Percentiles rank a stretch among this genome's conserved stretches.
Evolutionary conservation across 164 flowering plant species (phyloP).

Genomic region (Cinnamomum chago): DNA sequence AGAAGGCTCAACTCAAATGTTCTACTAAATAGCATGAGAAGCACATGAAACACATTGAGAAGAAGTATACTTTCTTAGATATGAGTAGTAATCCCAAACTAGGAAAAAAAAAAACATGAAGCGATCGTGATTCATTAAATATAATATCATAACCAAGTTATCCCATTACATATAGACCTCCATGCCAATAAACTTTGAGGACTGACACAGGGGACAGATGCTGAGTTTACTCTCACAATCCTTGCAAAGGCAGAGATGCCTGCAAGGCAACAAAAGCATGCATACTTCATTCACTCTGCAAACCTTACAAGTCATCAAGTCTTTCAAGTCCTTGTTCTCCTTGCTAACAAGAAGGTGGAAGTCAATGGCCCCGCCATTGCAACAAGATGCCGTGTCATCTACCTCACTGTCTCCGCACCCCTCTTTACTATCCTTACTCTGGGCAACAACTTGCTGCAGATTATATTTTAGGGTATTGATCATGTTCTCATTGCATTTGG

Average conservation of each 20-base stretch:
- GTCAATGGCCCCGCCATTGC: constrained; percentile 58
- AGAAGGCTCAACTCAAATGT: too few relatives aligned
- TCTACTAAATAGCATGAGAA: neutral
- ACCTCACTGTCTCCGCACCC: constrained; percentile 91
- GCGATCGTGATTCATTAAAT: constrained; percentile 1
- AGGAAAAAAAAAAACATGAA: neutral
- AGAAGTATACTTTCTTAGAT: neutral
- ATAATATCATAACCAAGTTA: neutral
- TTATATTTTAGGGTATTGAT: constrained; percentile 55
- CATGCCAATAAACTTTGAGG: constrained; percentile 64
- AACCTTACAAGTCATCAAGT: constrained; percentile 63
- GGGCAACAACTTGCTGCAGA: constrained; percentile 65
- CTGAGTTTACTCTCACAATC: constrained; percentile 78
- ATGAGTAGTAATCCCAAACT: too few relatives aligned
- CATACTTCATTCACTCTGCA: constrained; percentile 66
- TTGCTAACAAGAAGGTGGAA: constrained; percentile 43
- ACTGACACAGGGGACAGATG: constrained; percentile 68
- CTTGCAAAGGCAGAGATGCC: constrained; percentile 87
- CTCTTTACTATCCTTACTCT: constrained; percentile 67
- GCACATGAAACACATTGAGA: neutral
- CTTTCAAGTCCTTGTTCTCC: constrained; percentile 45
- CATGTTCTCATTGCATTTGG: constrained; percentile 63
- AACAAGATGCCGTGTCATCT: constrained; percentile 81
- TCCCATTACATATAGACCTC: constrained; percentile 59
- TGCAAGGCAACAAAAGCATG: constrained; percentile 86